Evolutionary conservation across 2,329 filamentous ascomycete species (phyloP).

Genomic region (Talaromyces sp.): DNA sequence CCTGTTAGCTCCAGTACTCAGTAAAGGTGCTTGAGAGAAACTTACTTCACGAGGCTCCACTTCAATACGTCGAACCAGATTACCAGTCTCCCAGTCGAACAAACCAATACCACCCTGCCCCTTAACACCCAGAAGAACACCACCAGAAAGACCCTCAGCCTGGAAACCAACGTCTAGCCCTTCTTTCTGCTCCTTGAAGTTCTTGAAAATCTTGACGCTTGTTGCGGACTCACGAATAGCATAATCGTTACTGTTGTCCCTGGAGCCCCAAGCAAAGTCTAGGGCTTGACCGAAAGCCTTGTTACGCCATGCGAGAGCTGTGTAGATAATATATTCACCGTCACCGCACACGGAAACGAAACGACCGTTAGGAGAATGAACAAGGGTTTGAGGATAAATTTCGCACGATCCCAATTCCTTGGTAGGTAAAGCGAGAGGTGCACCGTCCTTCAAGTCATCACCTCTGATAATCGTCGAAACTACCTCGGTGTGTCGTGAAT

Average conservation of each 20-base stretch:
- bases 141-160: conserved; percentile 83
- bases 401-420: conserved; percentile 97
- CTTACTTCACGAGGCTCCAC: conserved; percentile 59
- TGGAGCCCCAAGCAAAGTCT: conserved; percentile 95
- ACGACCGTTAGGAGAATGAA: conserved; percentile 92
- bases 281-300: conserved; percentile 94
- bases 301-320: conserved; percentile 91
- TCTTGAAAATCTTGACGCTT: conserved; percentile 95
- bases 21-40: background rate
- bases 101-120: conserved; percentile 92
- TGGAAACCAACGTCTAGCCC: conserved; percentile 93
- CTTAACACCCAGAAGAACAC: conserved; percentile 86
- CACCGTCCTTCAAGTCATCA: conserved; percentile 82
- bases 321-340: conserved; percentile 98
- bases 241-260: conserved; percentile 97
- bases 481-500: conserved; percentile 92
- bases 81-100: conserved; percentile 92
- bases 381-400: conserved; percentile 89
- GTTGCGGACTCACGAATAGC: conserved; percentile 92
- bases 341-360: conserved; percentile 90
- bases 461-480: conserved; percentile 93
- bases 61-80: conserved; percentile 87
- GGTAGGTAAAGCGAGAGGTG: conserved; percentile 76
- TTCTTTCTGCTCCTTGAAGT: conserved; percentile 86
- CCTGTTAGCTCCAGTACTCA: conserved; percentile 10